These are phyloP conservation scores for Aureobasidium pullulans DNA, from an alignment of 2,329 filamentous ascomycete genomes.

Conservation along the genomic window DNA sequence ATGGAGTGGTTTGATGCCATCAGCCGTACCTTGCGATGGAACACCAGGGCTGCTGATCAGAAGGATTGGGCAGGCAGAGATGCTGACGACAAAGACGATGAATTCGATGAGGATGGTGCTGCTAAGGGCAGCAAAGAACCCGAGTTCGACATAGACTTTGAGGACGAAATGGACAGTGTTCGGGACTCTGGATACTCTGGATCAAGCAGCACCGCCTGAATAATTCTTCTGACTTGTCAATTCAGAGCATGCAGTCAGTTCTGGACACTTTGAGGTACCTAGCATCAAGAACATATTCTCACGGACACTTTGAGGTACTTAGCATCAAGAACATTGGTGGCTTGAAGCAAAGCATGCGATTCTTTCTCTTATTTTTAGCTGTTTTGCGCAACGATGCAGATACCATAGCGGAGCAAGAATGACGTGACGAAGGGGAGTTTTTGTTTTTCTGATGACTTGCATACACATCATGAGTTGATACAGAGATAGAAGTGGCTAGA, in stretches of 20 bases:
- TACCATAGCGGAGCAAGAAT: background rate
- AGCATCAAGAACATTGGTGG: background rate
- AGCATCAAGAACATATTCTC: background rate
- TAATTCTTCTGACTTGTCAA: background rate
- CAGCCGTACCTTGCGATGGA: constrained; percentile 87
- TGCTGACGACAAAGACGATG: constrained; percentile 32
- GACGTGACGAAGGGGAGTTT: background rate
- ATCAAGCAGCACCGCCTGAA: constrained; percentile 14
- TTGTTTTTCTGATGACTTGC: background rate
- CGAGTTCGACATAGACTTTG: constrained; percentile 90
- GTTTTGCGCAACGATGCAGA: background rate
- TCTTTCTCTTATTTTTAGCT: background rate
- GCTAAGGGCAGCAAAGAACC: constrained; percentile 39
- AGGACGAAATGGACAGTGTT: constrained; percentile 36
- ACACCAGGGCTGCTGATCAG: constrained; percentile 83
- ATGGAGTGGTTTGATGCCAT: constrained; percentile 98
- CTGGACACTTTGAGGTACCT: background rate
- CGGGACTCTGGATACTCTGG: constrained; percentile 25
- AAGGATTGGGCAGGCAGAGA: constrained; percentile 61
- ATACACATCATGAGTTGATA: background rate
- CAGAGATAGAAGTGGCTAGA: background rate
- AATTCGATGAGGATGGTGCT: constrained; percentile 37
- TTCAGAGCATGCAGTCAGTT: background rate
- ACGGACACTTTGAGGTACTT: background rate
- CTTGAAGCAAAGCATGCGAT: background rate